These are phyloP conservation scores for Dactylonectria macrodidyma DNA, from an alignment of 2,329 filamentous ascomycete genomes.

Conservation along the genomic window DNA sequence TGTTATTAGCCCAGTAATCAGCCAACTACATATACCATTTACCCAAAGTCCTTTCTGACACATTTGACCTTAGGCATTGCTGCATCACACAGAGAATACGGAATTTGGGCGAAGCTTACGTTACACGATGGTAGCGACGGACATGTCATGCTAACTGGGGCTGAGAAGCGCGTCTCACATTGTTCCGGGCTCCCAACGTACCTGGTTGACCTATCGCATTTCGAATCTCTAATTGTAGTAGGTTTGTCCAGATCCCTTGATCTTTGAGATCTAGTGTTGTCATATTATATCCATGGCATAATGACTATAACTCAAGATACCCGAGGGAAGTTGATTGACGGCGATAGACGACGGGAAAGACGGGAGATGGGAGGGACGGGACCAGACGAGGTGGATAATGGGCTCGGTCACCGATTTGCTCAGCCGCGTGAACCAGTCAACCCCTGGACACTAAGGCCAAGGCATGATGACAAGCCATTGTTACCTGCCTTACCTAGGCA, in stretches of 20 bases:
- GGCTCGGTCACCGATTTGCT: neutral
- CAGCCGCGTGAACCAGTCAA: neutral
- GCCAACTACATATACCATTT: slow-evolving; percentile 34
- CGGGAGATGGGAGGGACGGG: neutral
- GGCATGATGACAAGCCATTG: neutral
- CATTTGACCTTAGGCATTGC: neutral
- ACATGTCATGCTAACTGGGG: neutral
- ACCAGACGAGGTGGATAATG: neutral
- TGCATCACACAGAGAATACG: neutral
- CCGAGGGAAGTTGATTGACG: neutral
- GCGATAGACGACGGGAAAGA: neutral
- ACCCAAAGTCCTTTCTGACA: neutral
- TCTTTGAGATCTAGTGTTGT: neutral
- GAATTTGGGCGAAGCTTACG: neutral
- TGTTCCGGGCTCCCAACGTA: neutral
- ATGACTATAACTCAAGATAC: neutral
- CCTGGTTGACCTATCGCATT: neutral
- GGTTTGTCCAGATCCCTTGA: neutral
- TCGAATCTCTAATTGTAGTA: neutral
- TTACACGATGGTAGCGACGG: neutral
- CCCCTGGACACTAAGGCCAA: neutral
- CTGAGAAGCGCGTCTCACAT: neutral
- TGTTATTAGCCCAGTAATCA: slow-evolving; percentile 21
- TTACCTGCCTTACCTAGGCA: neutral
- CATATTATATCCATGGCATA: neutral